Base-by-base conservation (phyloP, 345 rosid species). In the Erodium maritimum region DNA sequence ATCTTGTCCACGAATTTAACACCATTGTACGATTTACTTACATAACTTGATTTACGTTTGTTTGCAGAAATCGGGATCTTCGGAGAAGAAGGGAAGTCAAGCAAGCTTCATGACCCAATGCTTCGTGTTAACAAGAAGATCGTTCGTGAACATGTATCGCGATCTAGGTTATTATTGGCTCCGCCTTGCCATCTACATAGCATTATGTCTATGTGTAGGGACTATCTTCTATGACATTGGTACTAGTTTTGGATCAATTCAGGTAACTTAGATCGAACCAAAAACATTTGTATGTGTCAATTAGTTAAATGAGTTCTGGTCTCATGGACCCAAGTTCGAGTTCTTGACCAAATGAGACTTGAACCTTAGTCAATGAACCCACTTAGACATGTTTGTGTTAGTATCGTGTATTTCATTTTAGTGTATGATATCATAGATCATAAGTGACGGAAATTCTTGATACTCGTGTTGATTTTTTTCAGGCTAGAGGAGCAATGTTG, bases 161-260 rank as follows among this genome's bases (percentile, higher is more conserved):
- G 85, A 81, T 52, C 58, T 81, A 57, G 87, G 85, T 20, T 84
- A 81, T 55, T 84, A 81, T 34, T 81, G 85, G 90, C 79, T 81
- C 62, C 82, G 83, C 50, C 71, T 81, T 42, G 83, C 67, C 11
- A 69, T 79, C 63, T 77, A 84, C 19, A 52, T 81, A 19, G 81
- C 80, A 0, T 54, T 79, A 46, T 65, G 81, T 45, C 57, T 84
- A 10, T 79, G 87, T 17, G 69, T 79, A 4, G 90, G 84, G 17
- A 84, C 79, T 0, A 73, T 67, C 53, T 67, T 56, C 57, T 20
- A 61, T 5, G 33, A 61, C 5, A 52, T 67, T 19, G 63, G 90
- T 52, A 56, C 54, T 21, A 52, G 45, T n/a, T 79, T 23, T 21
- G 82, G 79, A 8, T 81, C 82, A 59, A 84, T 79, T 60, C 90